Percentiles rank a stretch among this genome's conserved stretches.
phyloP scores from a whole-genome alignment of 305 asterid species.

The Solanum aculeatissimum region DNA sequence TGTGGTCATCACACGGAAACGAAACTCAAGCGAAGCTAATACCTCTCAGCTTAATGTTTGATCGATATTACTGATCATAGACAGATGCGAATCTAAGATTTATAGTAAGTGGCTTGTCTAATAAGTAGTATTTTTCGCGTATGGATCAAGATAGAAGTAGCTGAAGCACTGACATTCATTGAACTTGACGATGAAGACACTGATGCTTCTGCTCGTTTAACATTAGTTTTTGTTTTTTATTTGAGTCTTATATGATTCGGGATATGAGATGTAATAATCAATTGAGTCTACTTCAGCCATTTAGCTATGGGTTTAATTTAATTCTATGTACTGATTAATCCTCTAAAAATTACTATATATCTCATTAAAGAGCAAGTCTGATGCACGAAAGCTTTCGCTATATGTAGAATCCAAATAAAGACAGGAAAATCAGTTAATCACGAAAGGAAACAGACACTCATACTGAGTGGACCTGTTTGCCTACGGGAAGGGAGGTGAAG shows the following conservation, averaged over 20 bases:
- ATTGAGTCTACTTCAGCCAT: neutral
- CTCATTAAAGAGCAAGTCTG: too few relatives aligned
- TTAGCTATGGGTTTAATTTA: neutral
- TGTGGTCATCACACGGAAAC: slow-evolving; percentile 22
- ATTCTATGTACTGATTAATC: neutral
- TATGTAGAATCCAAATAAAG: too few relatives aligned
- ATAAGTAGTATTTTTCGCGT: neutral
- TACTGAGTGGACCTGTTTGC: too few relatives aligned
- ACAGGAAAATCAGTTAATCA: too few relatives aligned
- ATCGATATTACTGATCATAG: neutral
- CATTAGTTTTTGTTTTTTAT: neutral
- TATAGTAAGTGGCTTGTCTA: neutral
- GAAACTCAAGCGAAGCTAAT: slow-evolving; percentile 16
- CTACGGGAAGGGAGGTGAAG: too few relatives aligned
- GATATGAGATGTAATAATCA: neutral
- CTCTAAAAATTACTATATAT: neutral
- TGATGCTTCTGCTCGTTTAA: neutral
- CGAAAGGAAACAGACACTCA: too few relatives aligned
- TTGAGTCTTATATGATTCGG: neutral
- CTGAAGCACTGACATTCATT: neutral
- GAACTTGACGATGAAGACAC: neutral
- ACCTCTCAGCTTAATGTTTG: slow-evolving; percentile 19
- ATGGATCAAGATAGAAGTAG: neutral
- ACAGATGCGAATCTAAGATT: neutral
- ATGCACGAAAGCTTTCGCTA: too few relatives aligned